Evolutionary conservation across 2,329 filamentous ascomycete species (phyloP).

Genomic region (Truncatella angustata): DNA sequence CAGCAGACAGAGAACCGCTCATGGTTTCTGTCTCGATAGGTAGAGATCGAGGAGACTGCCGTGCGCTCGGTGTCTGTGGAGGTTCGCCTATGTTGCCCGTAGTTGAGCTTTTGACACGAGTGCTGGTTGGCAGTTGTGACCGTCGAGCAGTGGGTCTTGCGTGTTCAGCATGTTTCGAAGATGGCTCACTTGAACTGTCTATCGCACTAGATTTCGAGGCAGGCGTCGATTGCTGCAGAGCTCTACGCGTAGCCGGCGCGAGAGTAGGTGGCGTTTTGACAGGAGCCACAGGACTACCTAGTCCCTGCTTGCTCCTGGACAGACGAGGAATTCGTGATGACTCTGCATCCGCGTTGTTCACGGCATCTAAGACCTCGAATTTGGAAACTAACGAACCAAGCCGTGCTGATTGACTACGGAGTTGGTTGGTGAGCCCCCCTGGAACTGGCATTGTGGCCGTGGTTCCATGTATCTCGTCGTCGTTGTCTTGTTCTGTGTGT

Average conservation of each 20-base stretch:
- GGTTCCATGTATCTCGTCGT: background rate
- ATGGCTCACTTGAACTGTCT: constrained; percentile 11
- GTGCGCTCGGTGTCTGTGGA: background rate
- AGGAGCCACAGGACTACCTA: no score
- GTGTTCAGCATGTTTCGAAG: constrained; percentile 13
- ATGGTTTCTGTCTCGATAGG: background rate
- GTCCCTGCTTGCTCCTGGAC: constrained; percentile 6
- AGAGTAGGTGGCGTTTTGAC: background rate
- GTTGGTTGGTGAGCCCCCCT: background rate
- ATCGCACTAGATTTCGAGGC: constrained; percentile 3
- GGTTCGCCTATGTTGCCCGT: background rate
- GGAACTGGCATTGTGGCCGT: background rate
- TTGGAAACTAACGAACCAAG: constrained; percentile 31
- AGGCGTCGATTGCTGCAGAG: constrained; percentile 6
- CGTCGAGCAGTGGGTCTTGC: constrained; percentile 3
- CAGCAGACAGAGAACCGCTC: background rate
- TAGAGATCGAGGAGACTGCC: background rate
- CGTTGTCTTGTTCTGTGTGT: no score
- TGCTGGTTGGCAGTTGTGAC: constrained; percentile 16
- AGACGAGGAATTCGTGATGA: background rate
- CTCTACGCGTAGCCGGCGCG: background rate
- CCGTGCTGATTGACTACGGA: constrained; percentile 10
- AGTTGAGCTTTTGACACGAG: background rate
- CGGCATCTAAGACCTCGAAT: constrained; percentile 30
- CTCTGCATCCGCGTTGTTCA: constrained; percentile 17